Evolutionary conservation across 495 filamentous ascomycete species (phyloP), one percentile per base, ranked within the genome.

Genomic region (Xylaria cubensis): DNA sequence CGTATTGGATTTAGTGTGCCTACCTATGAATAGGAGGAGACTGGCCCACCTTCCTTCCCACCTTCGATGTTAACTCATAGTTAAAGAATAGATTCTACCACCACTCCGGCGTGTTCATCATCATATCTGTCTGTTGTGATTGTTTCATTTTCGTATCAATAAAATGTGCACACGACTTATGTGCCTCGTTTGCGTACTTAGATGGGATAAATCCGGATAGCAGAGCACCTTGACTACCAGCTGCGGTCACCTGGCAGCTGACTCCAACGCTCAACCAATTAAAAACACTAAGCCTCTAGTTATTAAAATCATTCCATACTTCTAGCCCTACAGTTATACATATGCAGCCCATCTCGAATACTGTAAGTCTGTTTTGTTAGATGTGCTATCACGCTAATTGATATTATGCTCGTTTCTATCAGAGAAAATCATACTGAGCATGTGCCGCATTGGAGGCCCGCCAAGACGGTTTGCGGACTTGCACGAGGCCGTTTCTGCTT

Each of bases 391-490:
- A 53, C 24, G 21, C 15, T 19, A 56, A 32, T 56, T 32, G 7
- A 56, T 0, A 12, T 12, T 32, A 13, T 56, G 53, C 53, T 51
- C 48, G 48, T 24, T 51, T n/a, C 10, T 51, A 19, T 10, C 12
- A 15, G 26, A 55, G n/a, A 55, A 21, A 24, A 13, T 32, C 29
- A 59, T 17, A 36, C 26, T 29, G 26, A 29, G 26, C 26, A 29
- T 32, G 21, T 34, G 29, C 55, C 55, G 34, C 32, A 12, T 9
- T 12, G 32, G 34, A 61, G 9, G 34, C 58, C 58, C 12, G 65
- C 65, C 65, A 67, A 67, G 65, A 53, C n/a, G 48, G 10, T 24
- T 36, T 24, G 19, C 64, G 64, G 48, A 48, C 44, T 4, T 36
- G 7, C 44, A 17, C n/a, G 26, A 29, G 63, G 51, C 29, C 32